Conservation (phyloP, 495 filamentous ascomycete species). For the Penicillium diatomitis region DNA sequence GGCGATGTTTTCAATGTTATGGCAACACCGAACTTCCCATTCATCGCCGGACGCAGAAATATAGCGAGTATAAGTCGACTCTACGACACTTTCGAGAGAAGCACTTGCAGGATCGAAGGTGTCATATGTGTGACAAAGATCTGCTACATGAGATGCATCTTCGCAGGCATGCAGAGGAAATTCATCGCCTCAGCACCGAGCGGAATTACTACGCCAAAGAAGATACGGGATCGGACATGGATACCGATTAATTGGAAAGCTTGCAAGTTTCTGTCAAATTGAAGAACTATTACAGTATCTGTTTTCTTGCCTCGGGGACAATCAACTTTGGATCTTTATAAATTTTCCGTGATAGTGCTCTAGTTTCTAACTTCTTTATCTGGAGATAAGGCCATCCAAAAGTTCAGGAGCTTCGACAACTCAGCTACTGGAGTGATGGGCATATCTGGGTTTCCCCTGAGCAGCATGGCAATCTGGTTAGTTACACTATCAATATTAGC, state of each 20-base stretch:
- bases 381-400: slow-evolving; percentile 51
- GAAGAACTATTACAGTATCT: too few species aligned
- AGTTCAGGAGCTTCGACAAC: slow-evolving; percentile 55
- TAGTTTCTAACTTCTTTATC: too few species aligned
- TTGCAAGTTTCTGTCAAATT: too few species aligned
- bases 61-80: slow-evolving; percentile 13
- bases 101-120: slow-evolving; percentile 16
- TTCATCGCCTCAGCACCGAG: slow-evolving; percentile 11
- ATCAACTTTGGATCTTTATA: too few species aligned
- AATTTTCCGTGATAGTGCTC: too few species aligned
- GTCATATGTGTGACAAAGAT: slow-evolving; percentile 14
- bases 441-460: slow-evolving; percentile 63
- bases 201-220: slow-evolving; percentile 9
- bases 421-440: slow-evolving; percentile 60
- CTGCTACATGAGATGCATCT: slow-evolving; percentile 21
- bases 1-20: slow-evolving; percentile 17
- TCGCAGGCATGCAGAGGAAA: slow-evolving; percentile 13
- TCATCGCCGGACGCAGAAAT: slow-evolving; percentile 15
- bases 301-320: too few species aligned
- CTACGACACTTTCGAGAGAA: slow-evolving; percentile 17
- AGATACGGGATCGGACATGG: slow-evolving; percentile 8
- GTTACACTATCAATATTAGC: too few species aligned
- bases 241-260: too few species aligned
- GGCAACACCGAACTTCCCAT: slow-evolving; percentile 8
- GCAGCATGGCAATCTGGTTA: slow-evolving; percentile 60